Conservation (phyloP, 2,329 filamentous ascomycete species). For the Penicillium sumatraense region DNA sequence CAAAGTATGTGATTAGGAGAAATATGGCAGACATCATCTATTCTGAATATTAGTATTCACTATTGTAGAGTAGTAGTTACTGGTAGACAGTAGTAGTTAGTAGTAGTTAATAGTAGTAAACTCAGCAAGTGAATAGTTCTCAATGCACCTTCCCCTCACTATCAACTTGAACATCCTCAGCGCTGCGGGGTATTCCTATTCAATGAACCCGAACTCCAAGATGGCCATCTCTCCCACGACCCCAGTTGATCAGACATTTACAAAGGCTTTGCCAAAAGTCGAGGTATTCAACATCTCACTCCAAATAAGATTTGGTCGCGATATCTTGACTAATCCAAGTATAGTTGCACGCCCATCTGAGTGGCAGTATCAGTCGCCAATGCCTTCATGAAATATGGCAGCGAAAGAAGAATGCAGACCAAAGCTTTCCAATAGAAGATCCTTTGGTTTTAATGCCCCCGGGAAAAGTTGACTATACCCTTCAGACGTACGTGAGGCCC, state of each 20-base stretch:
- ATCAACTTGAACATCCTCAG: not conserved
- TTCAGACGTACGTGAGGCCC: slow-evolving; percentile 69
- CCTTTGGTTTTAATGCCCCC: slow-evolving; percentile 70
- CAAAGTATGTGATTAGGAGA: too few relatives aligned
- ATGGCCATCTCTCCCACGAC: slow-evolving; percentile 29
- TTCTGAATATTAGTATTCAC: too few relatives aligned
- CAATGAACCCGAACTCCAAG: too few relatives aligned
- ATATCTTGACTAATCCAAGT: slow-evolving; percentile 6
- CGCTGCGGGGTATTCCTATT: not conserved
- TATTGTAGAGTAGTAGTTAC: not conserved
- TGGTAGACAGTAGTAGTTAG: not conserved
- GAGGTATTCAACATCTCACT: slow-evolving; percentile 35
- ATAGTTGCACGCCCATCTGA: slow-evolving; percentile 79
- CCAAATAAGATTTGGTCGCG: too few relatives aligned
- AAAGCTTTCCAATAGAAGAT: slow-evolving; percentile 64
- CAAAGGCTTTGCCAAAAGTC: slow-evolving; percentile 40
- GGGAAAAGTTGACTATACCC: slow-evolving; percentile 72
- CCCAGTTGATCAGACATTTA: slow-evolving; percentile 36
- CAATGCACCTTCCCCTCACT: too few relatives aligned
- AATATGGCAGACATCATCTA: too few relatives aligned
- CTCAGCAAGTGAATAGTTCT: not conserved
- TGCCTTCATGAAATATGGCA: slow-evolving; percentile 77
- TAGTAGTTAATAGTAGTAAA: not conserved
- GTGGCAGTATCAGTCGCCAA: slow-evolving; percentile 74
- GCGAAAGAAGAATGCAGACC: slow-evolving; percentile 57